These are phyloP conservation scores for Chlamydomonas applanata DNA, from an alignment of 139 green algal genomes.

Conservation along the genomic window DNA sequence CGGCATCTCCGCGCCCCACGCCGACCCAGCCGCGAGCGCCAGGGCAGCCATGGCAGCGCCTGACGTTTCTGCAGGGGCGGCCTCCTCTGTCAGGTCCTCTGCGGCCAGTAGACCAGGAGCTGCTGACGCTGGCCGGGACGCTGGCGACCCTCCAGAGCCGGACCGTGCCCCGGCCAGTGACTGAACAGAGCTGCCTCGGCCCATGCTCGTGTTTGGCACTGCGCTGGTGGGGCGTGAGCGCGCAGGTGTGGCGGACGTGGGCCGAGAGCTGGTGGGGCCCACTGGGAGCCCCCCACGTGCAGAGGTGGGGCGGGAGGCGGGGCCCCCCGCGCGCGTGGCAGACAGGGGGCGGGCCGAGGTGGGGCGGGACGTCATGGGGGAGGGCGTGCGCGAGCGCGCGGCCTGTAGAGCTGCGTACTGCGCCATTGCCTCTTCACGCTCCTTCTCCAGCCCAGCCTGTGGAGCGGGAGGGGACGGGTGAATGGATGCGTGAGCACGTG, in stretches of 20 bases:
- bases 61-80: too few species aligned
- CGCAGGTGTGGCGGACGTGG: too few species aligned
- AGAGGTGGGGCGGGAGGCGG: constrained; percentile 20
- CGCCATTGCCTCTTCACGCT: constrained; percentile 28
- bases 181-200: not conserved
- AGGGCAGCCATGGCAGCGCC: too few species aligned
- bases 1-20: too few species aligned
- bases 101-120: too few species aligned
- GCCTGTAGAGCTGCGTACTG: not conserved
- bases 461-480: not conserved
- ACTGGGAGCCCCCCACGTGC: not conserved
- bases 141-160: not conserved
- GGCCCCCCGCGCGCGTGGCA: not conserved
- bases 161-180: not conserved
- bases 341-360: not conserved
- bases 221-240: not conserved
- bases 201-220: not conserved
- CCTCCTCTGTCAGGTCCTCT: too few species aligned
- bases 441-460: constrained; percentile 16
- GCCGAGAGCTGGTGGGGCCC: too few species aligned
- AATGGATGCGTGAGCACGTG: not conserved
- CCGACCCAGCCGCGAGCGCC: too few species aligned
- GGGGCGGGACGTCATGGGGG: not conserved
- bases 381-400: not conserved
- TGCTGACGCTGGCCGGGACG: not conserved